Conservation (phyloP, 176 grass and related monocot genomes). For the Aegilops speltoides region DNA sequence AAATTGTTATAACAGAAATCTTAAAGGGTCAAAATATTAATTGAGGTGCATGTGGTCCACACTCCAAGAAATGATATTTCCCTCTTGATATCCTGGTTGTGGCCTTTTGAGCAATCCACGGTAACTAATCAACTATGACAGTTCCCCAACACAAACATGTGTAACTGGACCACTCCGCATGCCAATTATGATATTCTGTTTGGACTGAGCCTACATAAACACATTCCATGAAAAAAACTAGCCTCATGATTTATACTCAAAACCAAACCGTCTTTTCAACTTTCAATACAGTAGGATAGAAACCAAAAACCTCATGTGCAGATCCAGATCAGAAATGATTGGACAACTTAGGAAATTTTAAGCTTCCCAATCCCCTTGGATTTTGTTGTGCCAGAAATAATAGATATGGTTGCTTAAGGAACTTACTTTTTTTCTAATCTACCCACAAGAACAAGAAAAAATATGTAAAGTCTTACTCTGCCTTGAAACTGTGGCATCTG, state of each 20-base stretch:
- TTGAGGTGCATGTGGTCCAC: not conserved
- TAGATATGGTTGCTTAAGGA: not conserved
- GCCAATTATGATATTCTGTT: not conserved
- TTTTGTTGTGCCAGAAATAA: not conserved
- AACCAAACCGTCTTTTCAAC: not conserved
- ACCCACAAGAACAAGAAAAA: not conserved
- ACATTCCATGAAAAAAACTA: not conserved
- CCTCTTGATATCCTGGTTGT: not conserved
- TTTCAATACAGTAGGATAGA: not conserved
- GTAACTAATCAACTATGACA: constrained; percentile 2
- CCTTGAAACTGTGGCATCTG: constrained; percentile 99
- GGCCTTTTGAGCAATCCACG: not conserved
- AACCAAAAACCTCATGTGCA: not conserved
- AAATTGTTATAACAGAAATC: constrained; percentile 1
- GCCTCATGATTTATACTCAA: not conserved
- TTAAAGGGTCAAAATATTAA: not conserved
- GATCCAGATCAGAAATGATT: not conserved
- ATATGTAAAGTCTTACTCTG: constrained; percentile 60
- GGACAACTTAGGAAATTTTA: not conserved
- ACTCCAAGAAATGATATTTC: not conserved
- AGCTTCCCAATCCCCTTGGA: not conserved
- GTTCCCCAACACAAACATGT: not conserved
- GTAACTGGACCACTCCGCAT: not conserved
- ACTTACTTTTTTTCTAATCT: not conserved
- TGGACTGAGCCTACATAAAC: constrained; percentile 1